Evolutionary conservation across 2,329 filamentous ascomycete genomes (phyloP).

Genomic region (Helotiales sp.): DNA sequence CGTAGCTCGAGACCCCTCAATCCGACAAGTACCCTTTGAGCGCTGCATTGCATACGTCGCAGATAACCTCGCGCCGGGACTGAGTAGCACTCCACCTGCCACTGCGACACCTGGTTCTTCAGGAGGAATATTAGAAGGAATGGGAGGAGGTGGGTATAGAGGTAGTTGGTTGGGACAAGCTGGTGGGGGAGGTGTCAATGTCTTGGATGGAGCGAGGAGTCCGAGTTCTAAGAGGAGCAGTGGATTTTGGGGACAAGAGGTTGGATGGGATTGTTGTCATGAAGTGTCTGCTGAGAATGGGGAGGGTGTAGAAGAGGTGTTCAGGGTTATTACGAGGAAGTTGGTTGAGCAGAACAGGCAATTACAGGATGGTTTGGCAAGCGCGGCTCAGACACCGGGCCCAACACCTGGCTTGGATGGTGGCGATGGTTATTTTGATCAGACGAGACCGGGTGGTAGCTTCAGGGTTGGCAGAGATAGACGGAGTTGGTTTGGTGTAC

Average conservation of each 20-base stretch:
- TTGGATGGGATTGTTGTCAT: constrained; percentile 96
- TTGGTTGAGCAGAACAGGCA: constrained; percentile 70
- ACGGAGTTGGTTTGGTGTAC: constrained; percentile 65
- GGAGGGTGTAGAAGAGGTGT: constrained; percentile 95
- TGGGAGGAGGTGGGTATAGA: constrained; percentile 12
- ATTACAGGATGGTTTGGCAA: constrained; percentile 48
- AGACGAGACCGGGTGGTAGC: constrained; percentile 51
- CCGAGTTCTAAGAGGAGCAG: constrained; percentile 67
- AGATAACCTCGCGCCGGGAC: constrained; percentile 78
- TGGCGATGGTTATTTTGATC: constrained; percentile 46
- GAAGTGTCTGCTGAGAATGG: constrained; percentile 94
- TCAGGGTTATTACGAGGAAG: constrained; percentile 86
- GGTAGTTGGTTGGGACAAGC: constrained; percentile 8
- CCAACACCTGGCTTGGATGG: constrained; percentile 32
- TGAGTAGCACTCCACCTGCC: constrained; percentile 65
- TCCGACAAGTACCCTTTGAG: constrained; percentile 87
- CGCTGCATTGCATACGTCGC: constrained; percentile 94
- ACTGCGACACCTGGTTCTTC: constrained; percentile 48
- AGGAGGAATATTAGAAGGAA: constrained; percentile 7
- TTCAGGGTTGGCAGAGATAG: constrained; percentile 63
- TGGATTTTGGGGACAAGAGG: constrained; percentile 87
- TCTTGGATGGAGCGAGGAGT: constrained; percentile 52
- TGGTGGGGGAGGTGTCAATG: constrained; percentile 21
- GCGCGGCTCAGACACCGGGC: constrained; percentile 47
- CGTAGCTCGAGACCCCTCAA: constrained; percentile 77